A percentile compares a stretch with the other conserved stretches of the same genome.
Evolutionary conservation across 2,329 filamentous ascomycete species (phyloP).

Genomic region (Magnaporthales sp.): DNA sequence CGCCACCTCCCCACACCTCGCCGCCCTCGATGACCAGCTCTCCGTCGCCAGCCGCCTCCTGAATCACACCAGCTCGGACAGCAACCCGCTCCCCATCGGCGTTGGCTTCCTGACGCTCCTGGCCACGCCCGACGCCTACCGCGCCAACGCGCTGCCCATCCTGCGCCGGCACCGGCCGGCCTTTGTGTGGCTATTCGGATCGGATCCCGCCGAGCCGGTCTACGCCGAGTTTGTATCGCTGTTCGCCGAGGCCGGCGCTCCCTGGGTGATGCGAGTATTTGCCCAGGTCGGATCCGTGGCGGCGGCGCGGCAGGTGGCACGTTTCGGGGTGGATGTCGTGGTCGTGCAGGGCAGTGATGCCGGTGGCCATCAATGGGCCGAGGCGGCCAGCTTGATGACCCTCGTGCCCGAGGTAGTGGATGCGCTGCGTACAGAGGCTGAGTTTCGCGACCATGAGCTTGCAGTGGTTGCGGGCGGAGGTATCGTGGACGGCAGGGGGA

Average conservation of each 20-base stretch:
- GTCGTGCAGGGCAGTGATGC: constrained; percentile 57
- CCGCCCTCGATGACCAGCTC: constrained; percentile 23
- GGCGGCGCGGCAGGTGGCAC: constrained; percentile 39
- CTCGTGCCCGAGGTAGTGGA: constrained; percentile 49
- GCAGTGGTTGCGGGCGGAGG: constrained; percentile 50
- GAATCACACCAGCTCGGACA: constrained; percentile 12
- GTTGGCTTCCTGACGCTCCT: constrained; percentile 55
- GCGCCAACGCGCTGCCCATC: constrained; percentile 35
- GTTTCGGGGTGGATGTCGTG: constrained; percentile 44
- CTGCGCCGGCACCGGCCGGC: constrained; percentile 44
- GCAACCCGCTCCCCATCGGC: constrained; percentile 33
- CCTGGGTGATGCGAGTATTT: constrained; percentile 19
- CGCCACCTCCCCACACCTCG: constrained; percentile 19
- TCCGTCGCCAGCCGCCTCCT: constrained; percentile 16
- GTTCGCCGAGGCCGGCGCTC: constrained; percentile 26
- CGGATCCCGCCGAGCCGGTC: constrained; percentile 21
- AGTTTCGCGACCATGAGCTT: constrained; percentile 21
- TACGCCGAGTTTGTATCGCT: constrained; percentile 10
- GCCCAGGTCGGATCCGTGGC: constrained; percentile 53
- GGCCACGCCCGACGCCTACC: constrained; percentile 24
- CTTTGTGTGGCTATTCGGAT: constrained; percentile 61
- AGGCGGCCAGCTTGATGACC: constrained; percentile 43
- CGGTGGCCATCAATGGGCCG: constrained; percentile 51
- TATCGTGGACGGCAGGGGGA: constrained; percentile 45
- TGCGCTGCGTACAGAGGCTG: too few relatives aligned